Percentiles rank a stretch among this genome's conserved stretches.
phyloP scores from a whole-genome alignment of 169 alveolate genomes.

The Perkinsus chesapeaki region DNA sequence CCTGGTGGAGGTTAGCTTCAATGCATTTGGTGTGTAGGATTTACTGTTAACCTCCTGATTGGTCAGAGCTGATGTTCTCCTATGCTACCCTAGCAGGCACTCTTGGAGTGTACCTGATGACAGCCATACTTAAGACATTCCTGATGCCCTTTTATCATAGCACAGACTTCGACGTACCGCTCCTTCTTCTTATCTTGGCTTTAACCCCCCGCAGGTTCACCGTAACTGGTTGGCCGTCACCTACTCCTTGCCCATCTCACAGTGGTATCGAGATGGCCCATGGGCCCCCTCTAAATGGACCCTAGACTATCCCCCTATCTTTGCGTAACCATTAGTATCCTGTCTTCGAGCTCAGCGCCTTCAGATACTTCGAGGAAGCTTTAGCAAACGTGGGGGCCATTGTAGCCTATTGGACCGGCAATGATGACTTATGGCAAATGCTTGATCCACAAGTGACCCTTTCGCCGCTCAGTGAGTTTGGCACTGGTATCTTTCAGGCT shows the following conservation, averaged over 20 bases:
- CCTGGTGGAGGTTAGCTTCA: too few relatives aligned
- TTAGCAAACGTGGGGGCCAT: not conserved
- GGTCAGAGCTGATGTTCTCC: not conserved
- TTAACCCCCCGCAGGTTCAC: slow-evolving; percentile 46
- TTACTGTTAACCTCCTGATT: not conserved
- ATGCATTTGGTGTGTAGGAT: too few relatives aligned
- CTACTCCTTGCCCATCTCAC: slow-evolving; percentile 50
- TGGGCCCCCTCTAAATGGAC: slow-evolving; percentile 63
- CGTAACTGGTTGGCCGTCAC: slow-evolving; percentile 77
- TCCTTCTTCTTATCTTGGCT: not conserved
- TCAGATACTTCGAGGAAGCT: not conserved
- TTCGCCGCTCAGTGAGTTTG: slow-evolving; percentile 14
- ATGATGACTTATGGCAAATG: not conserved
- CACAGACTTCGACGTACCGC: not conserved
- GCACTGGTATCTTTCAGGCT: slow-evolving; percentile 12
- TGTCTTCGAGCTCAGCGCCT: not conserved
- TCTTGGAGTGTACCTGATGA: not conserved
- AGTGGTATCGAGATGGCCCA: slow-evolving; percentile 52
- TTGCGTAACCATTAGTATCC: slow-evolving; percentile 43
- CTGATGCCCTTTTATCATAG: not conserved
- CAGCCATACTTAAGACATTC: not conserved
- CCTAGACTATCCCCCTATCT: slow-evolving; percentile 71
- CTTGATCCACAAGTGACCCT: not conserved
- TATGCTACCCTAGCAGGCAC: not conserved
- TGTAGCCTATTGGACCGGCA: not conserved